Evolutionary conservation across 2,329 filamentous ascomycete genomes (phyloP).

Genomic region (Colletotrichum tropicale): DNA sequence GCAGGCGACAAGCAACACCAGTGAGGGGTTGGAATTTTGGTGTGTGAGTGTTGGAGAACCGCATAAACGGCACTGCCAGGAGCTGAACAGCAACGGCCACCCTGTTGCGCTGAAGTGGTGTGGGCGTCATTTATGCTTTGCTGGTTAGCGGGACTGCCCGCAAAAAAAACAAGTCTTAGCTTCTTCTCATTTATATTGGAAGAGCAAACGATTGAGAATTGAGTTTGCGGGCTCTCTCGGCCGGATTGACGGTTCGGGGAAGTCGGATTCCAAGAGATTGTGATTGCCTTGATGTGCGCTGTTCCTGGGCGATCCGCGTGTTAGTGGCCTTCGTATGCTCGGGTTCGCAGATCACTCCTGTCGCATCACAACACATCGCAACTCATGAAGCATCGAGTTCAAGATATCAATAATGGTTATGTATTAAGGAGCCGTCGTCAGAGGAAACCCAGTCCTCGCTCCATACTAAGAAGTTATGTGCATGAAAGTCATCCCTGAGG

Average conservation of each 20-base stretch:
- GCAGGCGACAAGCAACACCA: neutral
- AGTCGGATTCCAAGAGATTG: neutral
- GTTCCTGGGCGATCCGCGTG: neutral
- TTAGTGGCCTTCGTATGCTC: neutral
- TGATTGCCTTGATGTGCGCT: neutral
- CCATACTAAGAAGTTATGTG: neutral
- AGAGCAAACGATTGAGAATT: neutral
- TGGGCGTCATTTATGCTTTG: neutral
- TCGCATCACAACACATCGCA: neutral
- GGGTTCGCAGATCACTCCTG: neutral
- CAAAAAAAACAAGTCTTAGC: neutral
- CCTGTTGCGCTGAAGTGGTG: neutral
- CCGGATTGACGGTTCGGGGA: neutral
- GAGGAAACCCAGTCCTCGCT: neutral
- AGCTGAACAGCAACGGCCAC: neutral
- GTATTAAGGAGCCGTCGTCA: slow-evolving; percentile 1
- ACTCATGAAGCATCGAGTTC: neutral
- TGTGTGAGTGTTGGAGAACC: neutral
- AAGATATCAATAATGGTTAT: neutral
- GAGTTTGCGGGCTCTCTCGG: neutral
- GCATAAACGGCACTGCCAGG: neutral
- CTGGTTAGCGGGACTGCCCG: neutral
- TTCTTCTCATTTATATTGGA: neutral
- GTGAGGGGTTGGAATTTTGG: neutral
- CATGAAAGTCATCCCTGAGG: slow-evolving; percentile 4